phyloP scores from a whole-genome alignment of 352 stramenopile species.

The Phytopythium sindhum region DNA sequence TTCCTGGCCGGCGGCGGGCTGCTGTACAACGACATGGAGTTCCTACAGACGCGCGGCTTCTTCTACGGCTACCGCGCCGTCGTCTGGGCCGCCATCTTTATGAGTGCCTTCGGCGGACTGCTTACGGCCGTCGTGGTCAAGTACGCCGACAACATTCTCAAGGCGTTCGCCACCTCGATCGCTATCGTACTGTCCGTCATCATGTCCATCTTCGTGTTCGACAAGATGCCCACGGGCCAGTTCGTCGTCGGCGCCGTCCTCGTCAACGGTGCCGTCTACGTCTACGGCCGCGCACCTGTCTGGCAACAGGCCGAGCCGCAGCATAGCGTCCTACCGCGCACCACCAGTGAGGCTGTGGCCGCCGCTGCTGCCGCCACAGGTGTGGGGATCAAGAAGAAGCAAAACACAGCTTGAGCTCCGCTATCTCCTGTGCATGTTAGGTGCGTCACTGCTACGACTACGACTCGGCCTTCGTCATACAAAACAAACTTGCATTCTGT shows the following conservation, averaged over 20 bases:
- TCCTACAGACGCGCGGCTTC: slow-evolving; percentile 51
- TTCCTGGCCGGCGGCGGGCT: slow-evolving; percentile 54
- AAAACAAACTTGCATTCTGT: background rate
- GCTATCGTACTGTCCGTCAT: slow-evolving; percentile 79
- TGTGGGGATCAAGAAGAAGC: background rate
- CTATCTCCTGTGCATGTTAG: background rate
- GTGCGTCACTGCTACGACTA: background rate
- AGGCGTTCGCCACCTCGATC: slow-evolving; percentile 84
- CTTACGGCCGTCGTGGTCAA: slow-evolving; percentile 84
- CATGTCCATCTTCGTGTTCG: slow-evolving; percentile 81
- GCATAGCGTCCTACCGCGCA: slow-evolving; percentile 14
- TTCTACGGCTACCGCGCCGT: slow-evolving; percentile 83
- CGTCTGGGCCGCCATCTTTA: slow-evolving; percentile 65
- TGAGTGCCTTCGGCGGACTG: slow-evolving; percentile 70
- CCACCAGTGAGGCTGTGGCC: background rate
- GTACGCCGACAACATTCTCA: slow-evolving; percentile 87
- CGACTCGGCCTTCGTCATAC: background rate
- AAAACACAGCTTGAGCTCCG: slow-evolving; percentile 5
- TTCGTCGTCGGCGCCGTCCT: slow-evolving; percentile 72
- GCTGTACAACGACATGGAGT: slow-evolving; percentile 58
- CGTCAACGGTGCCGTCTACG: slow-evolving; percentile 80
- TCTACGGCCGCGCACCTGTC: slow-evolving; percentile 60
- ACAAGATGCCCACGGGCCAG: slow-evolving; percentile 72
- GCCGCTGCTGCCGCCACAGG: background rate
- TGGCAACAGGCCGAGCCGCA: slow-evolving; percentile 20